Conservation (phyloP, 352 stramenopile genomes). For the Thraustotheca clavata region DNA sequence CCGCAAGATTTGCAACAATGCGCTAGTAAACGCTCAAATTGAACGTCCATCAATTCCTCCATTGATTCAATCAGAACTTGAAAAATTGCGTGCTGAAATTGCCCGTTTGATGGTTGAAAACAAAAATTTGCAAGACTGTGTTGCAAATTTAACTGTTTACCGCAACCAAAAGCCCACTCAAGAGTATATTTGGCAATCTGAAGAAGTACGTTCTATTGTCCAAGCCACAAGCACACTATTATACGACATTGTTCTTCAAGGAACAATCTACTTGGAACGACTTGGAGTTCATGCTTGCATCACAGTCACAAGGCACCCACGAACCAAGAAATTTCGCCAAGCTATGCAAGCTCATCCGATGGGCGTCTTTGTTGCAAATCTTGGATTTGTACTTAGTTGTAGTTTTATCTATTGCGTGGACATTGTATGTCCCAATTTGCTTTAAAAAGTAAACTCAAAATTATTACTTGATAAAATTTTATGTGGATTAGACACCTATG, state of each 20-base stretch:
- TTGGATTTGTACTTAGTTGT: neutral
- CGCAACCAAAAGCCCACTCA: neutral
- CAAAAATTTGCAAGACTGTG: neutral
- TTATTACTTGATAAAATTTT: no score
- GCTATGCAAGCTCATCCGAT: neutral
- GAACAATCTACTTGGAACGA: neutral
- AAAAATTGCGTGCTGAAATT: conserved; percentile 63
- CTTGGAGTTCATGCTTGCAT: neutral
- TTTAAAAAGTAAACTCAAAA: no score
- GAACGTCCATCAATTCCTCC: conserved; percentile 48
- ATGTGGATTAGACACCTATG: no score
- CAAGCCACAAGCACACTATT: neutral
- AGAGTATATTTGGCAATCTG: no score
- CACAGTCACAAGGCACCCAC: neutral
- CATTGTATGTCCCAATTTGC: neutral
- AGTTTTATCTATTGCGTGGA: neutral
- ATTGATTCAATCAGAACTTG: no score
- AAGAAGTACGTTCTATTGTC: neutral
- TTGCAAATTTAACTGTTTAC: neutral
- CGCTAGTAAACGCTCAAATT: conserved; percentile 89
- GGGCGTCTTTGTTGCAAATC: neutral
- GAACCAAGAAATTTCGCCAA: neutral
- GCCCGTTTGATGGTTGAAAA: neutral
- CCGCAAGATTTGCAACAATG: conserved; percentile 98
- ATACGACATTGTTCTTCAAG: neutral